phyloP scores from a whole-genome alignment of 106 monocot genomes.

The Narthecium ossifragum region DNA sequence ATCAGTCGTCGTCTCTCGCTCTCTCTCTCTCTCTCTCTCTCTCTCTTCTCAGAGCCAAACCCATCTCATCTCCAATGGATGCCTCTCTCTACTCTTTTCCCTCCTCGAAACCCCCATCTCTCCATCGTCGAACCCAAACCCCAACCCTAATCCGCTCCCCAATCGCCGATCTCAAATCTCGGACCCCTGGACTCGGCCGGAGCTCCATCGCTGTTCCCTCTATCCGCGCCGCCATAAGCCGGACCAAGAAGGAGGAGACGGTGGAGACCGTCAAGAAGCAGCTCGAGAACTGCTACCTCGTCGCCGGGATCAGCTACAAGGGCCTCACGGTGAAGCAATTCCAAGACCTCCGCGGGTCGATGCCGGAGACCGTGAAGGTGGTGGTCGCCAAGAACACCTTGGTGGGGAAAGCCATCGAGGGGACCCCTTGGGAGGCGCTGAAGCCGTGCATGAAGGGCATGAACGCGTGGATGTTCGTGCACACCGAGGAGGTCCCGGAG shows the following conservation, averaged over 20 bases:
- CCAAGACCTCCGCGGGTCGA: slow-evolving; percentile 71
- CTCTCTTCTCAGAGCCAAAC: too few species aligned
- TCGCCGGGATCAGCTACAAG: slow-evolving; percentile 86
- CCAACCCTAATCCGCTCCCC: not conserved
- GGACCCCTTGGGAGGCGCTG: slow-evolving; percentile 70
- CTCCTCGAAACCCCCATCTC: slow-evolving; percentile 11
- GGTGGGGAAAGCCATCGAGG: slow-evolving; percentile 86
- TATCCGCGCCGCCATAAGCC: slow-evolving; percentile 82
- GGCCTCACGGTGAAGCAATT: slow-evolving; percentile 84
- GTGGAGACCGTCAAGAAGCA: slow-evolving; percentile 48
- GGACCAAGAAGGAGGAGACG: slow-evolving; percentile 71
- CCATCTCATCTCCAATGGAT: slow-evolving; percentile 15
- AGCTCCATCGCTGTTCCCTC: too few species aligned
- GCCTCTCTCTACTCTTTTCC: slow-evolving; percentile 23
- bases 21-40: too few species aligned
- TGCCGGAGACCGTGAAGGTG: slow-evolving; percentile 59
- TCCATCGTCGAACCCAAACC: not conserved
- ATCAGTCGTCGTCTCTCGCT: too few species aligned
- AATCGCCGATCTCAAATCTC: not conserved
- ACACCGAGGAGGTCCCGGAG: slow-evolving; percentile 79
- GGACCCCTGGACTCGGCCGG: not conserved
- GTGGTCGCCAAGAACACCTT: slow-evolving; percentile 91
- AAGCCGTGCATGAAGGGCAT: slow-evolving; percentile 83
- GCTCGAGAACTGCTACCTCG: slow-evolving; percentile 81
- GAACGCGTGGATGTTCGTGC: slow-evolving; percentile 96